phyloP scores from a whole-genome alignment of 2,329 filamentous ascomycete genomes.

The Aspergillus nomiae region DNA sequence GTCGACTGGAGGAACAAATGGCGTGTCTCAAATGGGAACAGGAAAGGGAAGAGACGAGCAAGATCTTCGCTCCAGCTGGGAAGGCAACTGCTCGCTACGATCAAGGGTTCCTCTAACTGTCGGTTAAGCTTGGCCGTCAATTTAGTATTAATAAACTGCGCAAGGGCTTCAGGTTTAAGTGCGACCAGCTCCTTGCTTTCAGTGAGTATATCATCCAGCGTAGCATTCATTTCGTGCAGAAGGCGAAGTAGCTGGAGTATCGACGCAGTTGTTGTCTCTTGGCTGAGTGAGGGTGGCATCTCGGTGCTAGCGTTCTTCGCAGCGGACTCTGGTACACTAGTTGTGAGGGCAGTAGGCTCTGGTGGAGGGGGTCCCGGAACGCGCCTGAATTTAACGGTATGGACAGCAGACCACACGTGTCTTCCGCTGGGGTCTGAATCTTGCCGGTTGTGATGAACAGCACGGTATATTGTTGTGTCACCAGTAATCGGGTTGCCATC shows the following conservation, averaged over 20 bases:
- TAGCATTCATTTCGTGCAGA: constrained; percentile 87
- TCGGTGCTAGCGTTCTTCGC: constrained; percentile 59
- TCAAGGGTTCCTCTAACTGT: constrained; percentile 92
- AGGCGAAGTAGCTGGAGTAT: constrained; percentile 88
- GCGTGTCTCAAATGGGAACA: constrained; percentile 96
- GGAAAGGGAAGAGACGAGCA: constrained; percentile 88
- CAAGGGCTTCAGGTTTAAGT: constrained; percentile 77
- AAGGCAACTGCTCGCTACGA: constrained; percentile 94
- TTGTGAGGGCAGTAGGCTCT: constrained; percentile 65
- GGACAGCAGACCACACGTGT: constrained; percentile 86
- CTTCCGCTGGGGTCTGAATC: constrained; percentile 64
- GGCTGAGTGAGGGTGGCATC: constrained; percentile 77
- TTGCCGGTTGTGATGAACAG: constrained; percentile 73
- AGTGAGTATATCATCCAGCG: constrained; percentile 85
- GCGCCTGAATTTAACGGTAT: constrained; percentile 88
- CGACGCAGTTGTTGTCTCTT: constrained; percentile 79
- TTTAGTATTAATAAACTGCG: constrained; percentile 98
- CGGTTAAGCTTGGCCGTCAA: constrained; percentile 96
- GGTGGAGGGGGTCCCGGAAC: constrained; percentile 79
- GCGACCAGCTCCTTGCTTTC: constrained; percentile 72
- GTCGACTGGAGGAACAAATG: constrained; percentile 97
- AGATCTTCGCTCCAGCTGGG: constrained; percentile 96
- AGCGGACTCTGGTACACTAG: constrained; percentile 51
- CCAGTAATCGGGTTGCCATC: constrained; percentile 81
- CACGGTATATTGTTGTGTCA: constrained; percentile 94